A percentile compares a stretch with the other conserved stretches of the same genome.
Conservation (phyloP, 2,329 filamentous ascomycete species). For the Fusarium scirpi region DNA sequence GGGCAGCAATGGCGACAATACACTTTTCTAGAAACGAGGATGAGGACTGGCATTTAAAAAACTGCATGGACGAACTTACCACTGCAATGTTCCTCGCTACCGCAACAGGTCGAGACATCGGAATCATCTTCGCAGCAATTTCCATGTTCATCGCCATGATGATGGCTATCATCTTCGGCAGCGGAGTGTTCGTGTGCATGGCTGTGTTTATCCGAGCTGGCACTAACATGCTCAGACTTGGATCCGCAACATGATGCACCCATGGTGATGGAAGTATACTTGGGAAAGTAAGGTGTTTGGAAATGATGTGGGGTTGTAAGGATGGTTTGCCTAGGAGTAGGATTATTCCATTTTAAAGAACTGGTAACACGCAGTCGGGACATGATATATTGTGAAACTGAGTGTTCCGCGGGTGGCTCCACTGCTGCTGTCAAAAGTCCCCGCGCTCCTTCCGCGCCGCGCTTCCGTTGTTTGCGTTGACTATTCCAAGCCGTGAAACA, state of each 20-base stretch:
- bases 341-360: background rate
- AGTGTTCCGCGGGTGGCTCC: slow-evolving; percentile 5
- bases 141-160: background rate
- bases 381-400: background rate
- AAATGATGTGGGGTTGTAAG: background rate
- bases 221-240: background rate
- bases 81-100: slow-evolving; percentile 12
- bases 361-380: background rate
- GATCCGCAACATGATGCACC: slow-evolving; percentile 13
- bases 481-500: too few relatives aligned
- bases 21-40: slow-evolving; percentile 8
- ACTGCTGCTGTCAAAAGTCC: slow-evolving; percentile 1
- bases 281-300: rapidly evolving
- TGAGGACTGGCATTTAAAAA: too few relatives aligned
- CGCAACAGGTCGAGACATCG: slow-evolving; percentile 10
- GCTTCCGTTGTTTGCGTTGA: background rate
- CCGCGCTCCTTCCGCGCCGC: slow-evolving; percentile 22
- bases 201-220: background rate
- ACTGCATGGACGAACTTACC: background rate
- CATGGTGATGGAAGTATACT: background rate
- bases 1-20: slow-evolving; percentile 18
- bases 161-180: rapidly evolving
- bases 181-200: rapidly evolving
- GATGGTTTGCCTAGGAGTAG: background rate
- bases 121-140: background rate